These are phyloP conservation scores for Calocera cornea DNA, from an alignment of 768 basidiomycete genomes.

Conservation along the genomic window DNA sequence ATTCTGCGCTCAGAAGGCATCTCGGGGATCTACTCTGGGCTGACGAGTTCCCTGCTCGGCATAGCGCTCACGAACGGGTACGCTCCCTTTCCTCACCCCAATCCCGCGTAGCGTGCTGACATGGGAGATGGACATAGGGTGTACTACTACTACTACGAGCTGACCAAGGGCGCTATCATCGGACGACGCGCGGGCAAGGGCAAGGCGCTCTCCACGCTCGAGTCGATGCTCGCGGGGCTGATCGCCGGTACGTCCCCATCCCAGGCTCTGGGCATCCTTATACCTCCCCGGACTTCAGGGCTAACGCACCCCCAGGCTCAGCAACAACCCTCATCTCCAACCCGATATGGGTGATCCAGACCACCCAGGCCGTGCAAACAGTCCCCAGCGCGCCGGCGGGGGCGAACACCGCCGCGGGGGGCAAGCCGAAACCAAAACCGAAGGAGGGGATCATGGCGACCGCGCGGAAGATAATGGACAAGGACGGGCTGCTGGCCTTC, in stretches of 20 bases:
- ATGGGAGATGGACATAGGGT: conserved; percentile 44
- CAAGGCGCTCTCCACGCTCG: conserved; percentile 70
- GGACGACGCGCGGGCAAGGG: no score
- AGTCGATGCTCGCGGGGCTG: conserved; percentile 78
- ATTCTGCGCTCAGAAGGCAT: conserved; percentile 76
- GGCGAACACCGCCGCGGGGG: conserved; percentile 22
- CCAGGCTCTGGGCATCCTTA: no score
- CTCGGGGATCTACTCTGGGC: conserved; percentile 71
- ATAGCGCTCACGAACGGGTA: conserved; percentile 90
- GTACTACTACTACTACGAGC: conserved; percentile 88
- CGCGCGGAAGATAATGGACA: conserved; percentile 50
- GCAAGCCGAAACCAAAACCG: conserved; percentile 25
- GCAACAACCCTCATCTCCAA: conserved; percentile 82
- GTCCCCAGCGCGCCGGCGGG: conserved; percentile 22
- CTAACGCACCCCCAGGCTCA: conserved; percentile 39
- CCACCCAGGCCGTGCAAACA: conserved; percentile 64
- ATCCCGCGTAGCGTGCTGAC: neutral
- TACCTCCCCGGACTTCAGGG: neutral
- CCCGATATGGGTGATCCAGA: conserved; percentile 95
- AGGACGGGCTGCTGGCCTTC: conserved; percentile 68
- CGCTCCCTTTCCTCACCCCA: conserved; percentile 15
- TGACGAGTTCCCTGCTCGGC: conserved; percentile 72
- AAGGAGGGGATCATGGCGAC: conserved; percentile 55
- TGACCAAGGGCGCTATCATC: conserved; percentile 46
- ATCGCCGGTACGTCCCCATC: conserved; percentile 51